A percentile compares a stretch with the other conserved stretches of the same genome.
These are phyloP conservation scores for Phytophthora nicotianae DNA, from an alignment of 352 stramenopile genomes.

Conservation along the genomic window DNA sequence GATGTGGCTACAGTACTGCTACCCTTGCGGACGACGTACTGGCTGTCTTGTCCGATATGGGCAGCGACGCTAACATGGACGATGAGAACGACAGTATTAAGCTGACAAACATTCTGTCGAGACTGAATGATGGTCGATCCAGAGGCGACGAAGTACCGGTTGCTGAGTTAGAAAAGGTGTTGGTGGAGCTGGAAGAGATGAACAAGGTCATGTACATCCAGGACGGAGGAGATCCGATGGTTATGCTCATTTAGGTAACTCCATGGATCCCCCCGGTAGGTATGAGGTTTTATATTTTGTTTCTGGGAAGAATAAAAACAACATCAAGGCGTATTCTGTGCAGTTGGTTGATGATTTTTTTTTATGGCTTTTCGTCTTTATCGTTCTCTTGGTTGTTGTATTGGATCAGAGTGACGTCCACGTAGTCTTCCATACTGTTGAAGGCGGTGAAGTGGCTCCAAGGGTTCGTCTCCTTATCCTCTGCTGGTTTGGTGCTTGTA, in stretches of 20 bases:
- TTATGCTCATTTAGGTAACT: slow-evolving; percentile 84
- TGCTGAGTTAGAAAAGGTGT: slow-evolving; percentile 69
- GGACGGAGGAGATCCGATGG: slow-evolving; percentile 76
- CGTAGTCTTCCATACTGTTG: slow-evolving; percentile 69
- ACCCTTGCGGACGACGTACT: slow-evolving; percentile 73
- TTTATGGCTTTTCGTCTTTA: neutral
- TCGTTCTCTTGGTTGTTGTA: slow-evolving; percentile 55
- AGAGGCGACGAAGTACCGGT: slow-evolving; percentile 41
- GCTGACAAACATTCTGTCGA: slow-evolving; percentile 58
- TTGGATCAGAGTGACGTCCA: slow-evolving; percentile 68
- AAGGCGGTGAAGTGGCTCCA: slow-evolving; percentile 73
- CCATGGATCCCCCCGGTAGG: slow-evolving; percentile 1
- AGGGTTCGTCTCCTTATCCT: slow-evolving; percentile 20
- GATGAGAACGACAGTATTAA: slow-evolving; percentile 74
- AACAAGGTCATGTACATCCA: slow-evolving; percentile 92
- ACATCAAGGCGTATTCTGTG: slow-evolving; percentile 26
- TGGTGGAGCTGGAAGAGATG: slow-evolving; percentile 80
- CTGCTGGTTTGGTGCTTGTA: neutral
- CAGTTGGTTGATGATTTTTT: slow-evolving; percentile 18
- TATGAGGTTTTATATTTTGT: slow-evolving; percentile 45
- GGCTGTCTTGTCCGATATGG: slow-evolving; percentile 63
- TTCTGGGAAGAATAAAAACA: slow-evolving; percentile 29
- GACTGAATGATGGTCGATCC: slow-evolving; percentile 55
- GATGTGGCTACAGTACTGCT: slow-evolving; percentile 46
- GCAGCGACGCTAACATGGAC: slow-evolving; percentile 47